These are phyloP conservation scores for Asterionellopsis glacialis DNA, from an alignment of 108 stramenopile species.

Conservation along the genomic window DNA sequence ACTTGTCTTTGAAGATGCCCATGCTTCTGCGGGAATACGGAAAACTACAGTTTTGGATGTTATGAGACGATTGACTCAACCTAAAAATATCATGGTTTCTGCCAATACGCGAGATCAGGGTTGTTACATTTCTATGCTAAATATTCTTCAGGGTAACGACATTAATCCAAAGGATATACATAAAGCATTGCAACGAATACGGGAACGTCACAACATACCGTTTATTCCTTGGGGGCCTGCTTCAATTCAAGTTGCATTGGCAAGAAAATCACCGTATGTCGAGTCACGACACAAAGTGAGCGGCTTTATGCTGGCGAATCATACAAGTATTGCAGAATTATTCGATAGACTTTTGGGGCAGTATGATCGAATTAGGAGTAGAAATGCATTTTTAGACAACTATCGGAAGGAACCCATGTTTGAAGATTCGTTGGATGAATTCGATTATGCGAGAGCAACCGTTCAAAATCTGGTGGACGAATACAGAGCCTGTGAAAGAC, in stretches of 20 bases:
- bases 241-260: slow-evolving; percentile 96
- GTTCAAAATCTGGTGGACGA: slow-evolving; percentile 93
- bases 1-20: slow-evolving; percentile 30
- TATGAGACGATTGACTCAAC: slow-evolving; percentile 97
- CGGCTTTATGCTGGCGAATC: slow-evolving; percentile 98
- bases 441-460: slow-evolving; percentile 92
- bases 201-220: slow-evolving; percentile 88
- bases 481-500: slow-evolving; percentile 94
- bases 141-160: slow-evolving; percentile 97
- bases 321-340: slow-evolving; percentile 94
- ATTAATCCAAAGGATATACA: slow-evolving; percentile 98
- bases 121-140: slow-evolving; percentile 97
- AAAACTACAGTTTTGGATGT: slow-evolving; percentile 99
- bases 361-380: slow-evolving; percentile 90
- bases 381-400: slow-evolving; percentile 97
- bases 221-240: slow-evolving; percentile 99
- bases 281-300: slow-evolving; percentile 90
- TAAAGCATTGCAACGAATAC: slow-evolving; percentile 96
- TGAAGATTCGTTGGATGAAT: slow-evolving; percentile 93
- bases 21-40: slow-evolving; percentile 18
- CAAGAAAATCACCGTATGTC: slow-evolving; percentile 92
- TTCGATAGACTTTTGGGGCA: slow-evolving; percentile 88
- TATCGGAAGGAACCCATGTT: slow-evolving; percentile 97
- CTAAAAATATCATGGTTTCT: slow-evolving; percentile 98
- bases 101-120: slow-evolving; percentile 83